phyloP scores from a whole-genome alignment of 139 green algal species.

The Chlamydomonas sp. region DNA sequence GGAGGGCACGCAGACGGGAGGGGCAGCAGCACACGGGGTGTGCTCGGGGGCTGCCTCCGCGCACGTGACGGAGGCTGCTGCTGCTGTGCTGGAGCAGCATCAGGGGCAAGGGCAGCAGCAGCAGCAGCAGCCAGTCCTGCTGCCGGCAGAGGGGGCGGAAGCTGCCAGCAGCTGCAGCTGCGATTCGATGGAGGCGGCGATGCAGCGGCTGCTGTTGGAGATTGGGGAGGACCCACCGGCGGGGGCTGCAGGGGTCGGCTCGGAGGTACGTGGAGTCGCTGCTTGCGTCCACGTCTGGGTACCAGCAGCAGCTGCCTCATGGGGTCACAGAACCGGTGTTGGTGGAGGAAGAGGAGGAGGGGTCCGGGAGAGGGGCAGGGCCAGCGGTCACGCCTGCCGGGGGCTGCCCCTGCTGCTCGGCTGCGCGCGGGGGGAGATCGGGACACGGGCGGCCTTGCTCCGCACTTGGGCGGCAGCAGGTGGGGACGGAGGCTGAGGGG shows the following conservation, averaged over 20 bases:
- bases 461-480: too few relatives aligned
- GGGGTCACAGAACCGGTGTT: too few relatives aligned
- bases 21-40: background rate
- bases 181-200: constrained; percentile 30
- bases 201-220: constrained; percentile 31
- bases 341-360: too few relatives aligned
- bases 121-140: background rate
- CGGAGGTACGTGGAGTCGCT: constrained; percentile 69
- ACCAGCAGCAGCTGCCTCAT: constrained; percentile 42
- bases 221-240: constrained; percentile 33
- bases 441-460: too few relatives aligned
- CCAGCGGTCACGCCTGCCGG: background rate
- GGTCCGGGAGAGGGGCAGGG: background rate
- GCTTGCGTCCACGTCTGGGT: constrained; percentile 73
- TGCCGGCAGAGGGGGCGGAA: background rate
- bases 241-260: constrained; percentile 49
- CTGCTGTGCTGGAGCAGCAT: background rate
- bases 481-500: too few relatives aligned
- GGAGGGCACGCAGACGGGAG: background rate
- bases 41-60: background rate
- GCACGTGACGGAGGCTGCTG: background rate
- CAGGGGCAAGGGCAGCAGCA: constrained; percentile 4
- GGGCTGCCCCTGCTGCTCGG: too few relatives aligned
- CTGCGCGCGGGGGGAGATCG: too few relatives aligned
- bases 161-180: background rate